A percentile compares a stretch with the other conserved stretches of the same genome.
phyloP scores from a whole-genome alignment of 2,329 filamentous ascomycete species.

The Thielaviopsis musarum region DNA sequence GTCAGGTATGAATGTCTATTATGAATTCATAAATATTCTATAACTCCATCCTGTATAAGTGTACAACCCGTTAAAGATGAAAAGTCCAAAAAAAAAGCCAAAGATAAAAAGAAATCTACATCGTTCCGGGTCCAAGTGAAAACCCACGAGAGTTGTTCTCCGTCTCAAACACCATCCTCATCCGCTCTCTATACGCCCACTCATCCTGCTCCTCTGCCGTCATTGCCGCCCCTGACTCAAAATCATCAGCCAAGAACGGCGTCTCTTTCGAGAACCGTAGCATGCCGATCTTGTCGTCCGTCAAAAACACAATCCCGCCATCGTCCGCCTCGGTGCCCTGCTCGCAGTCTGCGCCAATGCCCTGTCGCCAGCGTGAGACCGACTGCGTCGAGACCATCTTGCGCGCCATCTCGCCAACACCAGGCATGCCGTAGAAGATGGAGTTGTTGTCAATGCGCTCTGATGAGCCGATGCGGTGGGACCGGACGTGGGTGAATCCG shows the following conservation, averaged over 20 bases:
- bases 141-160: constrained; percentile 34
- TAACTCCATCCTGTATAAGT: background rate
- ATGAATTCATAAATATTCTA: background rate
- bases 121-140: background rate
- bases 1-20: too few species aligned
- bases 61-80: background rate
- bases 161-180: constrained; percentile 57
- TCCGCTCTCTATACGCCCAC: constrained; percentile 45
- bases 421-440: constrained; percentile 34
- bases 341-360: background rate
- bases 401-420: constrained; percentile 56
- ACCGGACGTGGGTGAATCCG: constrained; percentile 44
- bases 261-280: constrained; percentile 42
- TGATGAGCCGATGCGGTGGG: constrained; percentile 39
- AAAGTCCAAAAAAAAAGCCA: background rate
- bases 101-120: background rate
- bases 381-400: constrained; percentile 54
- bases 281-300: constrained; percentile 66
- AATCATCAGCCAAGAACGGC: constrained; percentile 32
- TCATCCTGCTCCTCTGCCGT: constrained; percentile 30
- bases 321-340: constrained; percentile 23
- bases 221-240: constrained; percentile 28
- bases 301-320: constrained; percentile 72
- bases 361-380: constrained; percentile 15
- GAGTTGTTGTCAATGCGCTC: constrained; percentile 22